These are phyloP conservation scores for Talaromyces sp. DNA, from an alignment of 2,329 filamentous ascomycete species.

Conservation along the genomic window DNA sequence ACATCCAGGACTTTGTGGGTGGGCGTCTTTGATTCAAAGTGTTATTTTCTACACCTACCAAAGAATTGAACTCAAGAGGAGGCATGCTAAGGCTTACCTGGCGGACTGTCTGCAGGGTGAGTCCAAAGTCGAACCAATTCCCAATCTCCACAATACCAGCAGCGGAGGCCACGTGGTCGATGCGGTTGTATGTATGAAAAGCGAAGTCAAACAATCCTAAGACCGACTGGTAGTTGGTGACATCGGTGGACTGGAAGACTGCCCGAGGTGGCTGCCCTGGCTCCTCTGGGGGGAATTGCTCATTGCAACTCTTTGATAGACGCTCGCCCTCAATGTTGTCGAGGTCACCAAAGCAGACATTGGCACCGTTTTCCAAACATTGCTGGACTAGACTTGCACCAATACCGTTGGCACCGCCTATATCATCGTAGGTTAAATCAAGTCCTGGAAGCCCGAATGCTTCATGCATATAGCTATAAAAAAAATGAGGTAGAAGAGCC, in stretches of 20 bases:
- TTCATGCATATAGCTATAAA: too few species aligned
- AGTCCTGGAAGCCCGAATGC: too few species aligned
- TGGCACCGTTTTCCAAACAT: slow-evolving; percentile 42
- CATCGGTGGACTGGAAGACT: slow-evolving; percentile 50
- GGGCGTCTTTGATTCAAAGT: slow-evolving; percentile 26
- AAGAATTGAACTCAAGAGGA: neutral
- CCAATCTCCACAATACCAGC: slow-evolving; percentile 51
- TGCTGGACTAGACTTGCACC: slow-evolving; percentile 46
- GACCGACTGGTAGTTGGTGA: slow-evolving; percentile 50
- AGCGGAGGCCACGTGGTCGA: slow-evolving; percentile 55
- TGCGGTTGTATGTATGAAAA: slow-evolving; percentile 46
- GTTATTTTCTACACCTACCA: neutral
- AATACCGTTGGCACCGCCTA: slow-evolving; percentile 51
- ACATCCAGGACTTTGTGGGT: slow-evolving; percentile 49
- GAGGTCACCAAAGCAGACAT: slow-evolving; percentile 51
- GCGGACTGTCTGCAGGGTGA: slow-evolving; percentile 49
- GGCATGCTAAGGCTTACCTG: slow-evolving; percentile 29
- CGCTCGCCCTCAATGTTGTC: slow-evolving; percentile 37
- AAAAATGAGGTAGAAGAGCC: too few species aligned
- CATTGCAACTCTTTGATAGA: slow-evolving; percentile 24
- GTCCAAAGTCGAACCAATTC: slow-evolving; percentile 49
- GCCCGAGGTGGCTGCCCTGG: slow-evolving; percentile 23
- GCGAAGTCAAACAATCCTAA: slow-evolving; percentile 52
- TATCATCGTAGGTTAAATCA: neutral
- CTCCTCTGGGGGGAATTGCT: slow-evolving; percentile 16